Conservation (phyloP, 345 rosid genomes). For the Hypericum perforatum region DNA sequence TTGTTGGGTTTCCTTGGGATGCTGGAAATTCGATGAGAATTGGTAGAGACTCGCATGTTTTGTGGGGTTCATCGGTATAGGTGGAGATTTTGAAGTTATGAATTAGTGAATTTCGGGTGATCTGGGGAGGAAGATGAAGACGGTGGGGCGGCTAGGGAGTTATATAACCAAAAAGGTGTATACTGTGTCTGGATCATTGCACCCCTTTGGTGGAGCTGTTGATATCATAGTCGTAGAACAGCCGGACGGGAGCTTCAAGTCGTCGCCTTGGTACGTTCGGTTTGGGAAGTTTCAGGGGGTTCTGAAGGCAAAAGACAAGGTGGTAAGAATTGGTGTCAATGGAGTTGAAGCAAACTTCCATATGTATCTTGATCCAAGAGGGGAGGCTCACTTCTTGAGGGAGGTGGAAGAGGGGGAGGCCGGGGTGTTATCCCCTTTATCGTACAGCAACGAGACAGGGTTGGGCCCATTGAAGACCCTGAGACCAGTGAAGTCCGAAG, state of each 20-base stretch:
- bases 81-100: neutral
- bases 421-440: constrained; percentile 29
- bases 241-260: constrained; percentile 84
- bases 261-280: constrained; percentile 97
- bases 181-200: constrained; percentile 79
- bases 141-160: constrained; percentile 83
- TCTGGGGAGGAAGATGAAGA: constrained; percentile 40
- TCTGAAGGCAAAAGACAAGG: constrained; percentile 54
- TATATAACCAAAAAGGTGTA: constrained; percentile 73
- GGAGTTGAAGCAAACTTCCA: constrained; percentile 55
- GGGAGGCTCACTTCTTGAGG: constrained; percentile 79
- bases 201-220: constrained; percentile 96
- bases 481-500: constrained; percentile 40
- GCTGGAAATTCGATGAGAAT: too few relatives aligned
- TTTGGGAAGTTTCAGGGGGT: constrained; percentile 98
- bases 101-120: constrained; percentile 11
- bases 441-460: constrained; percentile 52
- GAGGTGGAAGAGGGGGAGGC: constrained; percentile 44
- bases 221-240: constrained; percentile 93
- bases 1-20: too few relatives aligned
- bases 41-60: too few relatives aligned
- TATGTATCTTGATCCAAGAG: constrained; percentile 81
- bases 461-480: constrained; percentile 20
- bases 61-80: too few relatives aligned
- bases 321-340: constrained; percentile 58